Evolutionary conservation across 352 stramenopile species (phyloP).

Genomic region (Phytophthora tubulina): DNA sequence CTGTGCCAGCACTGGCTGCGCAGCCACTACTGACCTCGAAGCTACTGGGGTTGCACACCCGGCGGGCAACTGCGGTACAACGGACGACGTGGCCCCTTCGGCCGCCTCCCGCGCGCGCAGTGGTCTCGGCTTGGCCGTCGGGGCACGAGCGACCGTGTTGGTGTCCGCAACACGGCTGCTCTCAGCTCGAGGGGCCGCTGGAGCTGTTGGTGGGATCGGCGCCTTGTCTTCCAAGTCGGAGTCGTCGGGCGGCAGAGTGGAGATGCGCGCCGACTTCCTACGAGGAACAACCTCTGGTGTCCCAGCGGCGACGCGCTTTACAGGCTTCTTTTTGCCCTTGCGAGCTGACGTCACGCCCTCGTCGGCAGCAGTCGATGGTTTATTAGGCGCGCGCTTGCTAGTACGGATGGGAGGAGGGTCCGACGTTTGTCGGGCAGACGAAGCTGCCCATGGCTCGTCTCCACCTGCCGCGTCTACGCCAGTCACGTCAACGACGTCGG

Average conservation of each 20-base stretch:
- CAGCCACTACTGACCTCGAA: too few relatives aligned
- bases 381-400: neutral
- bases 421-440: conserved; percentile 4
- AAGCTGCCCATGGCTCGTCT: conserved; percentile 13
- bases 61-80: too few relatives aligned
- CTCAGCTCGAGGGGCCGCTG: neutral
- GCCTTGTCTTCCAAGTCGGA: neutral
- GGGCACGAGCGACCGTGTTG: too few relatives aligned
- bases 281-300: neutral
- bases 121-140: too few relatives aligned
- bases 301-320: neutral
- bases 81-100: too few relatives aligned
- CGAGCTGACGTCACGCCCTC: neutral
- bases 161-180: too few relatives aligned
- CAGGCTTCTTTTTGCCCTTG: conserved; percentile 17
- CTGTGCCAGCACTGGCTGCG: too few relatives aligned
- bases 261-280: neutral
- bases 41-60: too few relatives aligned
- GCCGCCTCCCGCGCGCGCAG: too few relatives aligned
- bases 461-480: neutral
- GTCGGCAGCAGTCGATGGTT: neutral
- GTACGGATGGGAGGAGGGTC: conserved; percentile 1
- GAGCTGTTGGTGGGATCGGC: neutral
- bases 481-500: conserved; percentile 20
- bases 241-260: neutral